Evolutionary conservation across 2,329 filamentous ascomycete species (phyloP).

Genomic region (Colletotrichum higginsianum): DNA sequence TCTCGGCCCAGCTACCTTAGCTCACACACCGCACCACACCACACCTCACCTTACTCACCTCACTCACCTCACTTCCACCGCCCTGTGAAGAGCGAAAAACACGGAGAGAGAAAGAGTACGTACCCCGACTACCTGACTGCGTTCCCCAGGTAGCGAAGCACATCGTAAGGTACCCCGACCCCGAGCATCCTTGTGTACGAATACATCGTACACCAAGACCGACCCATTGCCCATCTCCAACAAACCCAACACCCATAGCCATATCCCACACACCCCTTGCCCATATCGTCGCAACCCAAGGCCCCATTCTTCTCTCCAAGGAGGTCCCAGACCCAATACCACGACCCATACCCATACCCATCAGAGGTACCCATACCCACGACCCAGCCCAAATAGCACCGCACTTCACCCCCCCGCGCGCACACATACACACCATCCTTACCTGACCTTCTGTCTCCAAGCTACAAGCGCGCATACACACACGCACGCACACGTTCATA

Average conservation of each 20-base stretch:
- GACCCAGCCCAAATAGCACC: constrained; percentile 37
- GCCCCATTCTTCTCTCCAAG: constrained; percentile 32
- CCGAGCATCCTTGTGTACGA: constrained; percentile 10
- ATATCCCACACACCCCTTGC: constrained; percentile 27
- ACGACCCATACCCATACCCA: constrained; percentile 19
- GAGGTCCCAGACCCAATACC: constrained; percentile 36
- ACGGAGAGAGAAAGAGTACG: constrained; percentile 21
- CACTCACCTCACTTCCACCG: background rate
- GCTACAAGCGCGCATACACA: constrained; percentile 29
- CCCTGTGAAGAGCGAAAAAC: background rate
- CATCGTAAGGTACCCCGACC: constrained; percentile 32
- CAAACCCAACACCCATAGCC: constrained; percentile 31
- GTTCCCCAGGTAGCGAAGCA: constrained; percentile 7
- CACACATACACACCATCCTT: constrained; percentile 20
- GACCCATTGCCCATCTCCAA: constrained; percentile 24
- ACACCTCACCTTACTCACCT: background rate
- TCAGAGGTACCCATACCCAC: background rate
- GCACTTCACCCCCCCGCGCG: constrained; percentile 23
- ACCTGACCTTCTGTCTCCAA: constrained; percentile 33
- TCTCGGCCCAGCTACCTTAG: background rate
- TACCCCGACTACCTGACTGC: constrained; percentile 32
- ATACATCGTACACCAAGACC: constrained; percentile 10
- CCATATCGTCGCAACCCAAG: constrained; percentile 20
- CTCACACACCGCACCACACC: background rate
- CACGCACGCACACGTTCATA: constrained; percentile 34